Evolutionary conservation across 2,329 filamentous ascomycete species (phyloP).

Genomic region (Talaromyces amestolkiae): DNA sequence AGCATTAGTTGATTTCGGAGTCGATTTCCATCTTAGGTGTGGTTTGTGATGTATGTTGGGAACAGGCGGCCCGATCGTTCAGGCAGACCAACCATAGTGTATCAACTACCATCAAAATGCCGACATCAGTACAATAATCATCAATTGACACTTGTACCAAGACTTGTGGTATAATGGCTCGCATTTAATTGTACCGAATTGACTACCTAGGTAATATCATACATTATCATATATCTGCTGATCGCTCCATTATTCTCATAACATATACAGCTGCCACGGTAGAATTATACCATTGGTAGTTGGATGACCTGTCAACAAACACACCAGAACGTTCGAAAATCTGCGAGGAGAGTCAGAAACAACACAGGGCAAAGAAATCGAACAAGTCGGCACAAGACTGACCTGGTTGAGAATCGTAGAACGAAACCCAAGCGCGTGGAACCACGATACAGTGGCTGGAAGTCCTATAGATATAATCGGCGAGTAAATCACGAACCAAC

Average conservation of each 20-base stretch:
- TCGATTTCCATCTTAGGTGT: too few relatives aligned
- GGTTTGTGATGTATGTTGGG: too few relatives aligned
- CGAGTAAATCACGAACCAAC: not conserved
- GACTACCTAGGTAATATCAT: constrained; percentile 9
- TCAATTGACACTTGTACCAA: too few relatives aligned
- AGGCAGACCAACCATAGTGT: too few relatives aligned
- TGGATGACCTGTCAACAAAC: not conserved
- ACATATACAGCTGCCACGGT: constrained; percentile 4
- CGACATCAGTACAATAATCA: not conserved
- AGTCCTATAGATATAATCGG: constrained; percentile 1
- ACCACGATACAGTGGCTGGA: not conserved
- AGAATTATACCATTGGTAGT: not conserved
- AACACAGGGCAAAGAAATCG: not conserved
- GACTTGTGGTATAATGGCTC: not conserved
- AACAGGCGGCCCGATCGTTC: too few relatives aligned
- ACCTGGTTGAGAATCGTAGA: not conserved
- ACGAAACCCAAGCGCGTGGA: not conserved
- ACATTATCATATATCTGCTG: constrained; percentile 14
- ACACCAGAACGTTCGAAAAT: not conserved
- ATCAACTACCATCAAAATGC: too few relatives aligned
- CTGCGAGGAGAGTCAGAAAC: not conserved
- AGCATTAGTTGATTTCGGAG: too few relatives aligned
- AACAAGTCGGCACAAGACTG: not conserved
- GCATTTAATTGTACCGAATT: not conserved
- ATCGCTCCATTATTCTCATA: constrained; percentile 8